Conservation (phyloP, 371 early-diverging fungal genomes). For the Mucor saturninus region DNA sequence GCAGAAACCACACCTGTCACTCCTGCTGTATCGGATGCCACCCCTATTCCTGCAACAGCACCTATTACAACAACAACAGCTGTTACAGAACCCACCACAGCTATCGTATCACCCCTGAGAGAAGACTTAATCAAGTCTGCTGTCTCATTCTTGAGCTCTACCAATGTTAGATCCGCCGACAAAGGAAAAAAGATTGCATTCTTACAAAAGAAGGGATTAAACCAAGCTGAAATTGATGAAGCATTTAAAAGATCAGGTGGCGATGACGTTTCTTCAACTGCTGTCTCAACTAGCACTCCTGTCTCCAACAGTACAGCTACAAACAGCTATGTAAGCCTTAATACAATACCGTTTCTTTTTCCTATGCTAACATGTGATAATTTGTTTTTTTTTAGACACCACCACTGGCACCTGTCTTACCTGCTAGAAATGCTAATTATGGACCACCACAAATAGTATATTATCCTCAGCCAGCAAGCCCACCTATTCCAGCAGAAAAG, state of each 20-base stretch:
- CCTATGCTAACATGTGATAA: neutral
- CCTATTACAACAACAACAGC: neutral
- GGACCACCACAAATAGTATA: constrained; percentile 39
- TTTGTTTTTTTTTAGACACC: neutral
- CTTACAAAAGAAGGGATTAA: constrained; percentile 66
- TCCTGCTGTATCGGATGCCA: neutral
- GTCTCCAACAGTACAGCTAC: neutral
- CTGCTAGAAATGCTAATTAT: constrained; percentile 13
- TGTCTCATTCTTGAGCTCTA: constrained; percentile 61
- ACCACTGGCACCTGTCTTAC: constrained; percentile 22
- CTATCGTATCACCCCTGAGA: constrained; percentile 23
- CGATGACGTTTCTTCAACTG: neutral
- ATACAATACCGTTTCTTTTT: neutral
- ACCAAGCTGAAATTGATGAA: constrained; percentile 61
- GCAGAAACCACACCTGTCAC: neutral
- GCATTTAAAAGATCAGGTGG: constrained; percentile 50
- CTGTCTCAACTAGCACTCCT: neutral
- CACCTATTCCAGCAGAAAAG: constrained; percentile 39
- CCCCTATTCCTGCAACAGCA: neutral
- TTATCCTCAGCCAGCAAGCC: constrained; percentile 36
- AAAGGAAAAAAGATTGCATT: constrained; percentile 65
- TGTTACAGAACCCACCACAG: neutral
- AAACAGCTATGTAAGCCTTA: neutral
- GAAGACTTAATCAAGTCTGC: constrained; percentile 64
- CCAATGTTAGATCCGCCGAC: constrained; percentile 62